Percentiles rank a stretch among this genome's conserved stretches.
Conservation (phyloP, 192 early-diverging fungal genomes). For the Entomortierella beljakovae region DNA sequence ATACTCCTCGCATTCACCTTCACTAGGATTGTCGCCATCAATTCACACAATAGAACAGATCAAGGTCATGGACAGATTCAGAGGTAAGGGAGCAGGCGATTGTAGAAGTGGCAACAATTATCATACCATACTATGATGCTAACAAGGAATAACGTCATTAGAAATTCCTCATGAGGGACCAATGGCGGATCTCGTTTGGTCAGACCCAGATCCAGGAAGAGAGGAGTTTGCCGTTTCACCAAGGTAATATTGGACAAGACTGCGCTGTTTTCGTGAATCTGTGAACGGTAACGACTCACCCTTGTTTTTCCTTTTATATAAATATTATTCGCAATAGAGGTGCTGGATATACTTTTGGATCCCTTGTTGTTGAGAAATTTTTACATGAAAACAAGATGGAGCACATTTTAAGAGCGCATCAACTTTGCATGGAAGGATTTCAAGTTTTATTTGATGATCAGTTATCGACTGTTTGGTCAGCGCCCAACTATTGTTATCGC, state of each 20-base stretch:
- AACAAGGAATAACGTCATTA: constrained; percentile 45
- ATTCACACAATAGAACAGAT: constrained; percentile 92
- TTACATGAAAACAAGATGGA: constrained; percentile 81
- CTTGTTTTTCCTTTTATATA: constrained; percentile 7
- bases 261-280: too few species aligned
- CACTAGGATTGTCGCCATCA: constrained; percentile 77
- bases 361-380: constrained; percentile 81
- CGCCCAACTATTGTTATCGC: constrained; percentile 88
- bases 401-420: constrained; percentile 88
- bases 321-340: constrained; percentile 63
- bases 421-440: constrained; percentile 87
- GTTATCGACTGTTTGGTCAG: constrained; percentile 90
- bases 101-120: not conserved
- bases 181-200: constrained; percentile 97
- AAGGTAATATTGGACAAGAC: constrained; percentile 58
- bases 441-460: constrained; percentile 87
- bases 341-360: constrained; percentile 90
- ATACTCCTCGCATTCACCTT: not conserved
- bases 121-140: too few species aligned
- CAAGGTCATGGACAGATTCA: constrained; percentile 84
- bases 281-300: too few species aligned
- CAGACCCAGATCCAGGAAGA: constrained; percentile 81
- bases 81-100: constrained; percentile 60
- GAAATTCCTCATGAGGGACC: constrained; percentile 95
- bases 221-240: constrained; percentile 87